Evolutionary conservation across 2,329 filamentous ascomycete genomes (phyloP).

Genomic region (Apiospora arundinis): DNA sequence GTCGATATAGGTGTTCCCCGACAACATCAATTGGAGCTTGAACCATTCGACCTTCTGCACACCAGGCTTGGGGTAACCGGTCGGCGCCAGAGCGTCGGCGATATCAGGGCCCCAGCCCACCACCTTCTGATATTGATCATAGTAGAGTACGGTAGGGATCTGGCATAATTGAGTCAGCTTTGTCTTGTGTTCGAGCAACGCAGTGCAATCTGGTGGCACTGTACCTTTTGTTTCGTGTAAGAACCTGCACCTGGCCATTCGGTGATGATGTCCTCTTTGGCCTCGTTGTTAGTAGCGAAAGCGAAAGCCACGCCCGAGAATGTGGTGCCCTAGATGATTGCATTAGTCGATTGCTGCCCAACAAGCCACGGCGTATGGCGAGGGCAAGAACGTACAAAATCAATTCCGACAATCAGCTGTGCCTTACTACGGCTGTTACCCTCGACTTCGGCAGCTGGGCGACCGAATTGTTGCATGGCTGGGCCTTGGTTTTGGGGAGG

Average conservation of each 20-base stretch:
- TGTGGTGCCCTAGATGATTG: constrained; percentile 17
- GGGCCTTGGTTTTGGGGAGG: constrained; percentile 45
- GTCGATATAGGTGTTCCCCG: constrained; percentile 98
- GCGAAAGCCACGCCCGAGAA: constrained; percentile 23
- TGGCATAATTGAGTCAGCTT: constrained; percentile 45
- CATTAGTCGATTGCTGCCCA: neutral
- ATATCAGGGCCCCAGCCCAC: constrained; percentile 99
- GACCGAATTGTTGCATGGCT: constrained; percentile 49
- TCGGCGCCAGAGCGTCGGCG: constrained; percentile 92
- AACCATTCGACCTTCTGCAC: constrained; percentile 99
- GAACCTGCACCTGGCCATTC: constrained; percentile 62
- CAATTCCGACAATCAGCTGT: constrained; percentile 97
- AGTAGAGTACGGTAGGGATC: constrained; percentile 99
- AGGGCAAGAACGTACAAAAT: constrained; percentile 74
- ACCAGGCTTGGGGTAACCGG: constrained; percentile 95
- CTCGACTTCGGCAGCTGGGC: constrained; percentile 76
- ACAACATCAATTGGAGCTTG: constrained; percentile 98
- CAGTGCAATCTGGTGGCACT: constrained; percentile 25
- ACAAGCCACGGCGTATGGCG: neutral
- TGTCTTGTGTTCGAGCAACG: constrained; percentile 19
- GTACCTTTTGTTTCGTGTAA: constrained; percentile 97
- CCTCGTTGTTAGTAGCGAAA: constrained; percentile 23
- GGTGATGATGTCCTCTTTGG: constrained; percentile 21
- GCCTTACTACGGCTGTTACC: constrained; percentile 90
- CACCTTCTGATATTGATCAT: constrained; percentile 98